Conservation (phyloP, 1,284 basidiomycete genomes). For the Puccinia coronata region DNA sequence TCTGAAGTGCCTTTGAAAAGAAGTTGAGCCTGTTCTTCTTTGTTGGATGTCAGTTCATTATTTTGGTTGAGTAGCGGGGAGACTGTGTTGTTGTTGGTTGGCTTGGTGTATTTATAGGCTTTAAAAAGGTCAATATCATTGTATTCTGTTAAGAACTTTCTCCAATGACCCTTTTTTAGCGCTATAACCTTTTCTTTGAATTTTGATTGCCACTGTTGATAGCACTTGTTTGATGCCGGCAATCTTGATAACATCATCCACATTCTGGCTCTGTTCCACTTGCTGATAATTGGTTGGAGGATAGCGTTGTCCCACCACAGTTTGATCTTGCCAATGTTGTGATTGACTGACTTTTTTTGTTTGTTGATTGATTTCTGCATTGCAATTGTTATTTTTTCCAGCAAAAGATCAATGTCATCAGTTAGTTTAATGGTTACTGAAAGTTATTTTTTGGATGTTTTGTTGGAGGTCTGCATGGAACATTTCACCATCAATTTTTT, state of each 20-base stretch:
- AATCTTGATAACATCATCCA: not conserved
- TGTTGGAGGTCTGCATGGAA: too few relatives aligned
- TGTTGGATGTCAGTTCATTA: not conserved
- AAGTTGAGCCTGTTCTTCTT: slow-evolving; percentile 6
- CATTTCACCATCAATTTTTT: not conserved
- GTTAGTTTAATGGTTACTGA: too few relatives aligned
- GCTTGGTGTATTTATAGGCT: slow-evolving; percentile 10
- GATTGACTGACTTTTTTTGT: slow-evolving; percentile 1
- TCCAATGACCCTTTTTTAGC: slow-evolving; percentile 21
- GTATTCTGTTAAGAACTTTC: not conserved
- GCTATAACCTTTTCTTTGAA: not conserved
- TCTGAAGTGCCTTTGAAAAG: slow-evolving; percentile 10
- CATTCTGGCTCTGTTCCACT: slow-evolving; percentile 14
- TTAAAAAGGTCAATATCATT: not conserved
- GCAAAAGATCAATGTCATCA: not conserved
- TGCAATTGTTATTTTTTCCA: not conserved
- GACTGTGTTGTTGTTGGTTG: not conserved
- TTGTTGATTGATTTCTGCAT: not conserved
- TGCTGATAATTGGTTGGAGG: not conserved
- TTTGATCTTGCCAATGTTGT: not conserved
- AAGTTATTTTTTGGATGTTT: too few relatives aligned
- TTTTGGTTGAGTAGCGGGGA: not conserved
- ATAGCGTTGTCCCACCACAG: slow-evolving; percentile 9
- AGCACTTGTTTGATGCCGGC: not conserved
- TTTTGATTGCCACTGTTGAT: not conserved